Conservation (phyloP, 805 yeast genomes). For the Nakazawaea molendinolei region DNA sequence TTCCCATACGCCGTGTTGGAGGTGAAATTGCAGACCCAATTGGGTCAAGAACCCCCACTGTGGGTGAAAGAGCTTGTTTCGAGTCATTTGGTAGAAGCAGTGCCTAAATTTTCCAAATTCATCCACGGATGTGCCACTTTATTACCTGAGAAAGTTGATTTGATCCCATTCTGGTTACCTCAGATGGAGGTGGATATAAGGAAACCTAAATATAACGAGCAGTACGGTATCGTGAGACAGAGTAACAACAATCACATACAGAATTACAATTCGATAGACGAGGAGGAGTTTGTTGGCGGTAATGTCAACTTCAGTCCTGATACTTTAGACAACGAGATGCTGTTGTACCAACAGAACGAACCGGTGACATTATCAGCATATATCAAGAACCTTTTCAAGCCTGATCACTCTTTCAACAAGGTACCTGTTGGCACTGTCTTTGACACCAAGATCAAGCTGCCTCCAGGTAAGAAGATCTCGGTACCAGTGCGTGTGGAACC, state of each 20-base stretch:
- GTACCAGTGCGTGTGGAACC: slow-evolving; percentile 98
- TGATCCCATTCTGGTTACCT: slow-evolving; percentile 95
- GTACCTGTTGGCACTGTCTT: slow-evolving; percentile 62
- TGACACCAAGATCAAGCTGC: slow-evolving; percentile 55
- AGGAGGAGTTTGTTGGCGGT: slow-evolving; percentile 55
- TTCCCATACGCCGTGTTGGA: slow-evolving; percentile 98
- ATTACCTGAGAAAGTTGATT: slow-evolving; percentile 72
- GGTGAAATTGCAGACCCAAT: slow-evolving; percentile 93
- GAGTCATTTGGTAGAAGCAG: slow-evolving; percentile 94
- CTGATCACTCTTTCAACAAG: slow-evolving; percentile 46
- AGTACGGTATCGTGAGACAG: slow-evolving; percentile 56
- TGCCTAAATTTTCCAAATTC: slow-evolving; percentile 95
- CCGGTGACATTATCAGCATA: slow-evolving; percentile 1
- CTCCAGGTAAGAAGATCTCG: slow-evolving; percentile 80
- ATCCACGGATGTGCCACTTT: slow-evolving; percentile 95
- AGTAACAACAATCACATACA: slow-evolving; percentile 18
- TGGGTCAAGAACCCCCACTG: slow-evolving; percentile 98
- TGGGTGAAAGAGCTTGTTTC: slow-evolving; percentile 94
- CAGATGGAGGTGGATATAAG: slow-evolving; percentile 95
- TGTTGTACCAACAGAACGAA: slow-evolving; percentile 24
- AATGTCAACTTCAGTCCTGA: slow-evolving; percentile 8
- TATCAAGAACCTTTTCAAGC: slow-evolving; percentile 16
- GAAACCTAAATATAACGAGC: slow-evolving; percentile 64
- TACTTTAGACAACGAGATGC: slow-evolving; percentile 25
- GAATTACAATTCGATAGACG: slow-evolving; percentile 41